A percentile compares a stretch with the other conserved stretches of the same genome.
Evolutionary conservation across 441 rosid genomes (phyloP).

Genomic region (Jatropha podagrica): DNA sequence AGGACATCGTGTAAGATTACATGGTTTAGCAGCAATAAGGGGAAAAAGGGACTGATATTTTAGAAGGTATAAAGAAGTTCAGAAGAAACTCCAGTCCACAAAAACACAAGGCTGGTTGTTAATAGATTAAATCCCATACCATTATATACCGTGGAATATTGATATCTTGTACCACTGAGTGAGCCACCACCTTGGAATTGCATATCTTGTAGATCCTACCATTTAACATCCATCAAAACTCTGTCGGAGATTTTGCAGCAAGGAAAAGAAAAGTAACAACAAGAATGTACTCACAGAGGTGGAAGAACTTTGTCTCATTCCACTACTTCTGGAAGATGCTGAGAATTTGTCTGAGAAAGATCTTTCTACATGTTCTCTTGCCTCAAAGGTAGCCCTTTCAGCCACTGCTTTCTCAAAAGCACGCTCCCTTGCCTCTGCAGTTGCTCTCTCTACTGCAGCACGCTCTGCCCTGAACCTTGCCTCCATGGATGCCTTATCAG

Average conservation of each 20-base stretch:
- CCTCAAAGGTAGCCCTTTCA: conserved; percentile 71
- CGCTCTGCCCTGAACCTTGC: conserved; percentile 77
- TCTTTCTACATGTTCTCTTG: conserved; percentile 62
- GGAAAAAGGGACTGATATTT: neutral
- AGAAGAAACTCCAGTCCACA: neutral
- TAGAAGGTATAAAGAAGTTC: neutral
- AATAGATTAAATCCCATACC: conserved; percentile 33
- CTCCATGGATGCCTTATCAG: conserved; percentile 56
- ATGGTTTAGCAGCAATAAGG: conserved; percentile 18
- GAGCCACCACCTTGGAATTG: conserved; percentile 49
- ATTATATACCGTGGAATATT: conserved; percentile 40
- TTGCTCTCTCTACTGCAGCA: conserved; percentile 86
- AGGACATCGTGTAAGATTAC: conserved; percentile 31
- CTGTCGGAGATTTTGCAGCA: neutral
- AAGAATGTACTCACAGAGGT: conserved; percentile 43
- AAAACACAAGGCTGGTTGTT: conserved; percentile 6
- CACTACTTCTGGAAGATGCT: conserved; percentile 48
- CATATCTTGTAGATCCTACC: conserved; percentile 51
- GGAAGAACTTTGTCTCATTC: conserved; percentile 43
- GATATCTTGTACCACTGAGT: conserved; percentile 47
- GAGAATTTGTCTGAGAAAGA: conserved; percentile 63
- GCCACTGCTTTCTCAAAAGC: conserved; percentile 65
- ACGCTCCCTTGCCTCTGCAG: conserved; percentile 84
- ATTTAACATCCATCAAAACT: conserved; percentile 18
- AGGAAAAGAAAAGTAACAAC: neutral